Evolutionary conservation across 805 yeast species (phyloP).

Genomic region (Nakazawaea pomicola): DNA sequence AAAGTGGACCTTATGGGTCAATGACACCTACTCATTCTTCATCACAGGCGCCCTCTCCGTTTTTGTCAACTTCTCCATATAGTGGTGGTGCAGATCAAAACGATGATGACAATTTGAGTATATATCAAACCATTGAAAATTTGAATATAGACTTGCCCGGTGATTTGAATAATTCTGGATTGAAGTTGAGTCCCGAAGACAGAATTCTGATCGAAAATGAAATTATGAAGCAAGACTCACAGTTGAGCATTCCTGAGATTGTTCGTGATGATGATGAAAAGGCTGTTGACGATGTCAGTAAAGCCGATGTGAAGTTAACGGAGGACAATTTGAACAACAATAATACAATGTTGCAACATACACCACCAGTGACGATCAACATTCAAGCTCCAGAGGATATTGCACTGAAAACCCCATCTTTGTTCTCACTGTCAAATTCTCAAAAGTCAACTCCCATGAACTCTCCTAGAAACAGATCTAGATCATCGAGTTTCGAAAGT

Average conservation of each 20-base stretch:
- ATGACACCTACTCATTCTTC: constrained; percentile 1
- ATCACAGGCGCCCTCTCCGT: constrained; percentile 6
- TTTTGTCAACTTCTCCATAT: constrained; percentile 6
- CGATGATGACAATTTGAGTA: constrained; percentile 10
- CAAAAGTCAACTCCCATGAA: constrained; percentile 26
- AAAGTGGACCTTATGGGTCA: neutral
- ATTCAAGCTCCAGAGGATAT: constrained; percentile 33
- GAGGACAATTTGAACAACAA: constrained; percentile 9
- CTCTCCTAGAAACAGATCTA: constrained; percentile 27
- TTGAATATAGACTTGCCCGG: no score
- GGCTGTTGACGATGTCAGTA: no score
- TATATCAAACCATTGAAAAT: constrained; percentile 5
- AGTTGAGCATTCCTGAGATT: constrained; percentile 1
- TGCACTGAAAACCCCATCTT: constrained; percentile 47
- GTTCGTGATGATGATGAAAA: neutral
- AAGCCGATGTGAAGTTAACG: neutral
- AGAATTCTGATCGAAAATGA: constrained; percentile 4
- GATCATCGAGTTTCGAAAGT: constrained; percentile 25
- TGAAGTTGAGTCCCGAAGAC: constrained; percentile 1
- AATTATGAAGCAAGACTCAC: neutral
- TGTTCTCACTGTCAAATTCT: constrained; percentile 43
- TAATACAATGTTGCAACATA: constrained; percentile 1
- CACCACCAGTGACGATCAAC: constrained; percentile 18
- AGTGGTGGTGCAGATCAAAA: neutral
- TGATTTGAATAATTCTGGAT: neutral